These are phyloP conservation scores for Penicillium pancosmium DNA, from an alignment of 495 filamentous ascomycete genomes.

Conservation along the genomic window DNA sequence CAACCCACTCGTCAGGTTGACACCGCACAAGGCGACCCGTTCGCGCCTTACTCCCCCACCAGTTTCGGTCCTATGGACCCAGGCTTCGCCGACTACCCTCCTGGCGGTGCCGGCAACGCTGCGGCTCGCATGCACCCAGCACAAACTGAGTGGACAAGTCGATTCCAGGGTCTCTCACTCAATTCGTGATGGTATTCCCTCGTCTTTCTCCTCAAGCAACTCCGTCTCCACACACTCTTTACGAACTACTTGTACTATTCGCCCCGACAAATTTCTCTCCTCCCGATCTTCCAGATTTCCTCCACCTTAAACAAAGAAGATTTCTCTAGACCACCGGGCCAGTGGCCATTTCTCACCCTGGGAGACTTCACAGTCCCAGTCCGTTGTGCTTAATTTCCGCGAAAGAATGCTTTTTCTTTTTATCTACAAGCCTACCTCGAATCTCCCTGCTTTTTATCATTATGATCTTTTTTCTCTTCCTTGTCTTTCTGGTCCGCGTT, in stretches of 20 bases:
- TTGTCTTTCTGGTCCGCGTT: neutral
- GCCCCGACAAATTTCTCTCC: neutral
- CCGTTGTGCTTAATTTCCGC: constrained; percentile 1
- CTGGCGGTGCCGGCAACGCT: constrained; percentile 23
- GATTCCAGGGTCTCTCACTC: constrained; percentile 57
- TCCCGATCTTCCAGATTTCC: neutral
- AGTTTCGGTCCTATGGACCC: constrained; percentile 39
- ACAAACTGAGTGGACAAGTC: constrained; percentile 46
- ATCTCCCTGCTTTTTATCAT: neutral
- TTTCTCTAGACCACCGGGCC: constrained; percentile 12
- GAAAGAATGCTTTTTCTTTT: constrained; percentile 21
- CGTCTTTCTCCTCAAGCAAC: neutral
- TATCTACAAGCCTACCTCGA: neutral
- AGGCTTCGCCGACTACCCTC: constrained; percentile 37
- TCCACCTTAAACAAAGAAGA: constrained; percentile 15
- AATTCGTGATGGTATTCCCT: constrained; percentile 35
- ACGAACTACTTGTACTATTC: constrained; percentile 21
- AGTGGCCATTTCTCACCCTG: neutral
- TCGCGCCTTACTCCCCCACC: constrained; percentile 35
- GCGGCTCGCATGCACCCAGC: constrained; percentile 40
- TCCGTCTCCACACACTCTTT: neutral
- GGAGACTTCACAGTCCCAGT: neutral
- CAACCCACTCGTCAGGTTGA: constrained; percentile 37
- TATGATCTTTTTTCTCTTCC: constrained; percentile 3
- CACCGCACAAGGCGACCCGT: constrained; percentile 35